phyloP scores from a whole-genome alignment of 495 filamentous ascomycete species.

The Talaromyces stipitatus region DNA sequence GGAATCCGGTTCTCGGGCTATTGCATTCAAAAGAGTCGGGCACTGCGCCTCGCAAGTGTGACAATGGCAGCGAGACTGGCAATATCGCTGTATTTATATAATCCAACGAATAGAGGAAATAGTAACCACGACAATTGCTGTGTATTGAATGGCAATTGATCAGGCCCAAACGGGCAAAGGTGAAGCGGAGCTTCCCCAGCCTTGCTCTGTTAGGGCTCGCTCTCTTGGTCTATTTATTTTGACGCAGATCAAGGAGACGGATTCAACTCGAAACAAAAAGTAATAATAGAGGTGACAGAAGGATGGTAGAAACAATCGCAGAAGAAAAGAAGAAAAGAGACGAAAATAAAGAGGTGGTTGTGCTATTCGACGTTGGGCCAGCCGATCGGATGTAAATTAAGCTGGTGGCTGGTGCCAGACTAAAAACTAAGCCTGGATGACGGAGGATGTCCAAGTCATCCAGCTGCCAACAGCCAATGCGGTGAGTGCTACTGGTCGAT shows the following conservation, averaged over 20 bases:
- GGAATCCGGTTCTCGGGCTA: not conserved
- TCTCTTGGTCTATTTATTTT: not conserved
- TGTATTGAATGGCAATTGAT: not conserved
- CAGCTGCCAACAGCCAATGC: not conserved
- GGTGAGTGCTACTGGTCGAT: no score
- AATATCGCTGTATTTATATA: not conserved
- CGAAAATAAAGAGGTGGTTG: conserved; percentile 18
- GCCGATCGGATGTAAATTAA: not conserved
- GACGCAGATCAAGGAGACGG: not conserved
- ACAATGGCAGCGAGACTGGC: not conserved
- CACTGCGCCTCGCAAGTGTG: not conserved
- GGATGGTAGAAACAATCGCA: not conserved
- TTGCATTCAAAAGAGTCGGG: not conserved
- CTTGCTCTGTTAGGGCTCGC: not conserved
- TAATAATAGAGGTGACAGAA: not conserved
- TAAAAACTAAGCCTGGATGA: not conserved
- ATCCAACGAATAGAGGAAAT: no score
- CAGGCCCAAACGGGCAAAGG: conserved; percentile 1
- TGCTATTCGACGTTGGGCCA: conserved; percentile 9
- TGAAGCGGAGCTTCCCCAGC: conserved; percentile 2
- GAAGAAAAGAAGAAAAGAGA: conserved; percentile 10
- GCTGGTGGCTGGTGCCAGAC: conserved; percentile 3
- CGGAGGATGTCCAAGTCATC: not conserved
- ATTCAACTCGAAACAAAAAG: not conserved
- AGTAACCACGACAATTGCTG: no score